A percentile compares a stretch with the other conserved stretches of the same genome.
These are phyloP conservation scores for Penicillium hesseltinei DNA, from an alignment of 2,329 filamentous ascomycete species.

Conservation along the genomic window DNA sequence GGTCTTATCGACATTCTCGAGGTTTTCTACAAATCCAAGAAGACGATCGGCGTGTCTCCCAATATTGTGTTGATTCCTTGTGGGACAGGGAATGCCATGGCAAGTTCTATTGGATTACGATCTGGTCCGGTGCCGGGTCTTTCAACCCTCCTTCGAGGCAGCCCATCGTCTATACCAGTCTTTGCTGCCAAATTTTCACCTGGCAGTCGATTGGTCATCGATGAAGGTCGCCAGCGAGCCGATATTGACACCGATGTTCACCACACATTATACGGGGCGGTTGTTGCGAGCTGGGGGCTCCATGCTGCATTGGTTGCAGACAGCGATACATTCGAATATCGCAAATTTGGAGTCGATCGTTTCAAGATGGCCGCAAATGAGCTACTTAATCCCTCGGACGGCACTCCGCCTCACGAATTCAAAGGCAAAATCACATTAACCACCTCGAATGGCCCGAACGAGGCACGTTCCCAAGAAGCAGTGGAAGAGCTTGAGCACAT, in stretches of 20 bases:
- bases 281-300: conserved; percentile 87
- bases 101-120: conserved; percentile 39
- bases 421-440: conserved; percentile 51
- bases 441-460: conserved; percentile 21
- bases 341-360: conserved; percentile 70
- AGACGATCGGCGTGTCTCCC: conserved; percentile 47
- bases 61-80: conserved; percentile 56
- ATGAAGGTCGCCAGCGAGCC: conserved; percentile 47
- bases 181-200: conserved; percentile 63
- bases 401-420: conserved; percentile 56
- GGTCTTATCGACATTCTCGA: conserved; percentile 82
- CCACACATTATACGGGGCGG: conserved; percentile 62
- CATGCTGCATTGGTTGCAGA: conserved; percentile 87
- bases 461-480: conserved; percentile 24
- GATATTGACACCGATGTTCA: conserved; percentile 26
- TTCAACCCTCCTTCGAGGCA: conserved; percentile 60
- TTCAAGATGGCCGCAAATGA: conserved; percentile 83
- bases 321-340: conserved; percentile 79
- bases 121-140: conserved; percentile 44
- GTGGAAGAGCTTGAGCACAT: conserved; percentile 57
- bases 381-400: conserved; percentile 61
- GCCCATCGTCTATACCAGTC: conserved; percentile 55
- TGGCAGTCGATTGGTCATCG: conserved; percentile 49
- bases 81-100: conserved; percentile 51
- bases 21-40: conserved; percentile 45